Evolutionary conservation across 148 eudicot species (phyloP).

Genomic region (Bassia scoparia): DNA sequence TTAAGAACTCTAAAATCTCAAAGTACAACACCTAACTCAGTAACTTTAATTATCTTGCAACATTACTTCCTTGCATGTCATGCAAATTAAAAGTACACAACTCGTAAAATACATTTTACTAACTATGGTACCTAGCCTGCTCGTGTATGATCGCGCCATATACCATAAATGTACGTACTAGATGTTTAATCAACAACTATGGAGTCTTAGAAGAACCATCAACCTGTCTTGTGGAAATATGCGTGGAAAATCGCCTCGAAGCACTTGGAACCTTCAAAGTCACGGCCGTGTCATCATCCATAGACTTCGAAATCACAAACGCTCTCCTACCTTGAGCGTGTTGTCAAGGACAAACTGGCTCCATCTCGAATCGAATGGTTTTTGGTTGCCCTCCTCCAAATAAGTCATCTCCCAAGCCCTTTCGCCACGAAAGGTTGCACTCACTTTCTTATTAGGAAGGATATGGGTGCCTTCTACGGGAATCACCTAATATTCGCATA

Average conservation of each 20-base stretch:
- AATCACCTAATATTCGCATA: conserved; percentile 5
- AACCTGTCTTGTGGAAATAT: conserved; percentile 17
- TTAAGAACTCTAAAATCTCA: no score
- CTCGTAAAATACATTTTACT: no score
- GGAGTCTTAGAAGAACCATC: conserved; percentile 14
- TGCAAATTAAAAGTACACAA: no score
- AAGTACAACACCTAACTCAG: no score
- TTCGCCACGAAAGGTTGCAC: conserved; percentile 27
- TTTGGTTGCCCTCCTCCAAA: neutral
- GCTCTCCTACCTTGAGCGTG: conserved; percentile 38
- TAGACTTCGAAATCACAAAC: conserved; percentile 42
- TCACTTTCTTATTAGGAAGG: conserved; percentile 26
- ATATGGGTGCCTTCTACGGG: conserved; percentile 21
- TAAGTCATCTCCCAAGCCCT: conserved; percentile 38
- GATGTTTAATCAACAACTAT: conserved; percentile 19
- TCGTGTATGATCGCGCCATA: no score
- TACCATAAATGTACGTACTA: no score
- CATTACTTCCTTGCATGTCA: no score
- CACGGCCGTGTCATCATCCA: conserved; percentile 10
- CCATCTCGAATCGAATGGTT: conserved; percentile 34
- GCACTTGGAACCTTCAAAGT: conserved; percentile 45
- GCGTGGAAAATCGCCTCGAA: conserved; percentile 37
- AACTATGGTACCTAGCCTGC: no score
- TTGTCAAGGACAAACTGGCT: conserved; percentile 37
- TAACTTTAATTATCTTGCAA: no score